Evolutionary conservation across 2,329 filamentous ascomycete genomes (phyloP).

Genomic region (Xylaria polymorpha): DNA sequence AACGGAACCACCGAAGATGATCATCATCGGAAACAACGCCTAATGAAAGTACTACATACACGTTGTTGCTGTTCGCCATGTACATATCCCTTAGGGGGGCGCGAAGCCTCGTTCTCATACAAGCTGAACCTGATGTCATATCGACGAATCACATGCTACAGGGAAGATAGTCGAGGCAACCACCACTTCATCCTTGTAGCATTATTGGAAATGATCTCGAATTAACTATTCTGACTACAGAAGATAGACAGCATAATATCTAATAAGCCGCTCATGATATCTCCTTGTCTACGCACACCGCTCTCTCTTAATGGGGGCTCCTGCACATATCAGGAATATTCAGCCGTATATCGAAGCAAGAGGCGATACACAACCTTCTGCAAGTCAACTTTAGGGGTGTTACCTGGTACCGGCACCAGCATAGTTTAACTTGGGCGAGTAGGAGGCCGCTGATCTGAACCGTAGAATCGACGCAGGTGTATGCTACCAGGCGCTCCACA

Average conservation of each 20-base stretch:
- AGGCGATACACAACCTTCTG: neutral
- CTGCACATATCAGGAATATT: neutral
- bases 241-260: neutral
- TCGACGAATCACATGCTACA: neutral
- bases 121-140: neutral
- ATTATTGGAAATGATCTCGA: neutral
- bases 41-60: neutral
- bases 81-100: neutral
- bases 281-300: neutral
- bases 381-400: neutral
- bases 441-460: neutral
- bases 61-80: neutral
- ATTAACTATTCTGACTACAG: neutral
- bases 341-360: neutral
- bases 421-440: neutral
- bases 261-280: neutral
- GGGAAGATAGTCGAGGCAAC: neutral
- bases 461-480: neutral
- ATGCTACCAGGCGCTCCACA: neutral
- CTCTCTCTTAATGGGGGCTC: neutral
- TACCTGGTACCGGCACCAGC: neutral
- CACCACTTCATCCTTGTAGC: neutral
- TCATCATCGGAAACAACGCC: neutral
- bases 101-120: neutral
- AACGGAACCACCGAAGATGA: neutral